These are phyloP conservation scores for Lithohypha guttulata DNA, from an alignment of 2,329 filamentous ascomycete genomes.

Conservation along the genomic window DNA sequence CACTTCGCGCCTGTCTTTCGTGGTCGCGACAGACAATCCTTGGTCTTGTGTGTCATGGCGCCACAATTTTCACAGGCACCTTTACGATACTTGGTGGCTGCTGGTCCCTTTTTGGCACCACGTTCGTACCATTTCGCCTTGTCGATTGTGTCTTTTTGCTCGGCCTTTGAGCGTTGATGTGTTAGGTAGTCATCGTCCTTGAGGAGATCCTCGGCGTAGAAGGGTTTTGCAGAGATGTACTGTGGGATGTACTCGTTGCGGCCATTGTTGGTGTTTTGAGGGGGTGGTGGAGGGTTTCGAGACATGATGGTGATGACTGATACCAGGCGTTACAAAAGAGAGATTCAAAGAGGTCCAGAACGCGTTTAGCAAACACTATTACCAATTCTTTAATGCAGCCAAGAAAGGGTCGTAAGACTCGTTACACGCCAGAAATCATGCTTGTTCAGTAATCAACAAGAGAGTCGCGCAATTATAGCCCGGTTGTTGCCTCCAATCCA, in stretches of 20 bases:
- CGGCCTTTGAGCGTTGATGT: conserved; percentile 33
- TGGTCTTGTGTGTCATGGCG: conserved; percentile 89
- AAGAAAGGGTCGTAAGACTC: too few relatives aligned
- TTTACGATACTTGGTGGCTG: conserved; percentile 93
- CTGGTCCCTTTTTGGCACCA: conserved; percentile 70
- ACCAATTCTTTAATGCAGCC: too few relatives aligned
- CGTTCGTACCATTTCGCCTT: conserved; percentile 87
- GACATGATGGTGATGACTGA: conserved; percentile 7
- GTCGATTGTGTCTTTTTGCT: conserved; percentile 31
- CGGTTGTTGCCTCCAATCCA: too few relatives aligned
- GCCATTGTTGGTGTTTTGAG: conserved; percentile 3
- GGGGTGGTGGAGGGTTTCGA: not conserved
- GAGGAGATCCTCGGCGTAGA: conserved; percentile 53
- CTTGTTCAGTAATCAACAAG: too few relatives aligned
- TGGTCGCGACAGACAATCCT: conserved; percentile 82
- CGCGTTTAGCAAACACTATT: too few relatives aligned
- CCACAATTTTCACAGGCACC: conserved; percentile 98
- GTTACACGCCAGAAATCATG: too few relatives aligned
- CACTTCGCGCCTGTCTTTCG: conserved; percentile 82
- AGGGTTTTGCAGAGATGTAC: conserved; percentile 96
- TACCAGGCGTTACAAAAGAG: conserved; percentile 28
- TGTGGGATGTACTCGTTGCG: conserved; percentile 97
- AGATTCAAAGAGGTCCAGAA: too few relatives aligned
- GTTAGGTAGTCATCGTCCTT: conserved; percentile 8
- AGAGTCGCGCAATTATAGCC: too few relatives aligned